Conservation (phyloP, 768 basidiomycete genomes). For the Collybia mongolica region DNA sequence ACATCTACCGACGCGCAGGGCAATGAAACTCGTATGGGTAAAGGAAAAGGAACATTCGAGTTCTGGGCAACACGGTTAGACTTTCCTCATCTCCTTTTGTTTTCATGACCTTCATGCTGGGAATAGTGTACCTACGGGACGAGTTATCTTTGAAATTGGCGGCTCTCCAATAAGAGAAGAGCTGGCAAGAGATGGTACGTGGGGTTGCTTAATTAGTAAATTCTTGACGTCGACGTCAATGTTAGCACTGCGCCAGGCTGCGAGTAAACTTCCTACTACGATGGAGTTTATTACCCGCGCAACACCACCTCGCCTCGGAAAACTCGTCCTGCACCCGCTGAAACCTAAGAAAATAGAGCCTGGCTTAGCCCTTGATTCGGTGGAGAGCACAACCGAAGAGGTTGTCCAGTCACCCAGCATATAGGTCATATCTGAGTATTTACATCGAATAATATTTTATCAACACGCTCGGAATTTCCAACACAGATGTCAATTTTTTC, state of each 20-base stretch:
- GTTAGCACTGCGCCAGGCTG: conserved; percentile 83
- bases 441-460: no score
- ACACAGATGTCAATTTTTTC: no score
- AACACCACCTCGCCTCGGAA: conserved; percentile 75
- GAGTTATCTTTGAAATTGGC: conserved; percentile 93
- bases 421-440: neutral
- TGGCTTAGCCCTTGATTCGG: conserved; percentile 6
- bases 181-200: conserved; percentile 84
- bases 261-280: conserved; percentile 80
- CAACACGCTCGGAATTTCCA: no score
- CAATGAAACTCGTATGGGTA: conserved; percentile 99
- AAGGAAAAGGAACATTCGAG: conserved; percentile 97
- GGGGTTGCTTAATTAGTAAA: no score
- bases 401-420: conserved; percentile 1
- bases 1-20: conserved; percentile 52
- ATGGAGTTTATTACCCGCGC: conserved; percentile 82
- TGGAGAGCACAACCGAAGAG: conserved; percentile 1
- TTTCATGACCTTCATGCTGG: neutral
- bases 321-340: conserved; percentile 51
- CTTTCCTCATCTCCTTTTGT: neutral
- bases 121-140: conserved; percentile 77
- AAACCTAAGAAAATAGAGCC: conserved; percentile 24
- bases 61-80: conserved; percentile 92
- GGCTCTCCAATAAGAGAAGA: conserved; percentile 89
- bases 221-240: neutral